Evolutionary conservation across 1,139 yeast species (phyloP).

Genomic region (Lodderomyces oxycetoniae): DNA sequence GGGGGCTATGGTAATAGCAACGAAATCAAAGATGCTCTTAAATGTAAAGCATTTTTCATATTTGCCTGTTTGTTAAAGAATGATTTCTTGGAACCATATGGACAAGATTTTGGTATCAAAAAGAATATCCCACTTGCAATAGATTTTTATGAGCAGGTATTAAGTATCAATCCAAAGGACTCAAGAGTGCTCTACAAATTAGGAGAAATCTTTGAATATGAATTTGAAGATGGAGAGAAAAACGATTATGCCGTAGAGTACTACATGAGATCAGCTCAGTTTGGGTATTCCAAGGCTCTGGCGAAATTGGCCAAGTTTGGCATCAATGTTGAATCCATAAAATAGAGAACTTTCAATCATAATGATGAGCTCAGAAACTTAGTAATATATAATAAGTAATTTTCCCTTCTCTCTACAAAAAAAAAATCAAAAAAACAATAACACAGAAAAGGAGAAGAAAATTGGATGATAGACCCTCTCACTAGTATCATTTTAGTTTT

Average conservation of each 20-base stretch:
- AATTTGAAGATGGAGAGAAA: conserved; percentile 17
- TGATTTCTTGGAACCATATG: conserved; percentile 28
- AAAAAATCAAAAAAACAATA: conserved; percentile 19
- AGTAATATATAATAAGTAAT: conserved; percentile 3
- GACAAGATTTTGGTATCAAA: conserved; percentile 36
- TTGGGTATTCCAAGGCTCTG: conserved; percentile 44
- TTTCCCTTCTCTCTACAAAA: no score
- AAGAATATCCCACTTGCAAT: conserved; percentile 30
- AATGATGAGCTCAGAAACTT: conserved; percentile 7
- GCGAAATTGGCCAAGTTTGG: conserved; percentile 25
- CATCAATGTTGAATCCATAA: conserved; percentile 3
- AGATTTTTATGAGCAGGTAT: conserved; percentile 30
- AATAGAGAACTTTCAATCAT: no score
- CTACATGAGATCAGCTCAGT: conserved; percentile 38
- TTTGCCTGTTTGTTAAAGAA: conserved; percentile 40
- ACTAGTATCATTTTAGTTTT: no score
- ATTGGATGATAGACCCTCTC: no score
- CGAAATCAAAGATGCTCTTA: conserved; percentile 21
- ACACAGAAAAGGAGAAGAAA: no score
- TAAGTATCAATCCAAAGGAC: conserved; percentile 31
- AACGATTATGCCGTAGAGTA: conserved; percentile 29
- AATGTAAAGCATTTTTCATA: conserved; percentile 30
- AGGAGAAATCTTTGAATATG: conserved; percentile 41
- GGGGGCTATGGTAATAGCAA: conserved; percentile 13
- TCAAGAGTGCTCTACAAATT: conserved; percentile 35